A percentile compares a stretch with the other conserved stretches of the same genome.
These are phyloP conservation scores for Naganishia sp. DNA, from an alignment of 1,284 basidiomycete genomes.

Conservation along the genomic window DNA sequence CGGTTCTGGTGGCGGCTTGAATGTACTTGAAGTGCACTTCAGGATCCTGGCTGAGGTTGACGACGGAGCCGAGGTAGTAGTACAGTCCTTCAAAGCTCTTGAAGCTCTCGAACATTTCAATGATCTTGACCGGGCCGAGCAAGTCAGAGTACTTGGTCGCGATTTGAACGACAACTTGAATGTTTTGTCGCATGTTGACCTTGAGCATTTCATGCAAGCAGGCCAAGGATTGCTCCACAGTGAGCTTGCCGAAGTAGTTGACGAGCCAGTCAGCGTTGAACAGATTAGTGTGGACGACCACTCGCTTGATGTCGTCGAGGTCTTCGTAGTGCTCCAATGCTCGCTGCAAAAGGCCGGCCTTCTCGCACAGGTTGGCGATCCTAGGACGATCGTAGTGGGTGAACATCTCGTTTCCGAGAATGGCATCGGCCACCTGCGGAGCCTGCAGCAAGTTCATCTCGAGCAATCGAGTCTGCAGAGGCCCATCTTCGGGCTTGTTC, in stretches of 20 bases:
- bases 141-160: constrained; percentile 99
- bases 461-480: constrained; percentile 90
- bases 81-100: constrained; percentile 98
- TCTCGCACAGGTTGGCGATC: constrained; percentile 97
- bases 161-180: constrained; percentile 95
- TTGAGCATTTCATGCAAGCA: constrained; percentile 97
- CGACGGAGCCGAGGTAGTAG: constrained; percentile 95
- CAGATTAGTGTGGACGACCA: constrained; percentile 87
- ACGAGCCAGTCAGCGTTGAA: constrained; percentile 95
- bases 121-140: constrained; percentile 92
- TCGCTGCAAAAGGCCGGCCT: constrained; percentile 87
- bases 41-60: constrained; percentile 92
- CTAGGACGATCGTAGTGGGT: constrained; percentile 94
- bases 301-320: constrained; percentile 95
- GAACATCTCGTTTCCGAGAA: constrained; percentile 99
- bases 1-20: constrained; percentile 96
- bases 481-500: constrained; percentile 96
- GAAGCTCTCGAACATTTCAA: constrained; percentile 98
- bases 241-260: constrained; percentile 94
- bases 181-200: constrained; percentile 95
- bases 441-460: constrained; percentile 99
- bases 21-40: constrained; percentile 99
- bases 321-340: constrained; percentile 99
- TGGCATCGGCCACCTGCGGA: constrained; percentile 98
- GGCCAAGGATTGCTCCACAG: constrained; percentile 97